Base-by-base conservation (phyloP, 352 stramenopile genomes). In the Saprolegnia parasitica region DNA sequence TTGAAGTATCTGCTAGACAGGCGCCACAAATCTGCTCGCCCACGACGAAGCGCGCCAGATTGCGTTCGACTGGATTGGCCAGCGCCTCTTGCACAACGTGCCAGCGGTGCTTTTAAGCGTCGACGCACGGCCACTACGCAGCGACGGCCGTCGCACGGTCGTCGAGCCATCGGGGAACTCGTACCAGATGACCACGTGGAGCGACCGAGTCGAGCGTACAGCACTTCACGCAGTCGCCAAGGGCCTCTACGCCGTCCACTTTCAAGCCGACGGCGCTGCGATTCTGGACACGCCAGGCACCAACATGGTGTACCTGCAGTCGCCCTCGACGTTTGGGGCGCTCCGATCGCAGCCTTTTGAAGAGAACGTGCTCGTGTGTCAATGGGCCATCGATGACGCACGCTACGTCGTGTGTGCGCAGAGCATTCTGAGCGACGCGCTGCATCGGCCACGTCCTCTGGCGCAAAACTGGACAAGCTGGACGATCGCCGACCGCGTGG, bases 231-330 rank as follows among this genome's bases (percentile, higher is more conserved):
- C 2, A 3, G n/a, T 24, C 20, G 52, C 52, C 16, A 60, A 60
- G 20, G 24, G 13, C 35, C 35, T 60, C 11, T 60, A 60, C 52
- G 24, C 52, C 16, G 20, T 60, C 2, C 52, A 60, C 9, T 60
- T 60, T 9, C 52, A 60, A 40, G 16, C 52, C 11, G 11, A 35
- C 24, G 52, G 35, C 35, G 24, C 24, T 15, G 35, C 20, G 16
- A 60, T 60, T 60, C 52, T 60, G 11, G 52, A 60, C 52, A 60
- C 52, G 13, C 52, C 52, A 11, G 52, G 52, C 11, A 16, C 11
- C 52, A 3, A 60, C 35, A 40, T 60, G 24, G 52, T 60, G 52
- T 60, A 60, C 35, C 16, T 60, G 13, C 13, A 9, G 1, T 20
- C 4, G 52, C 35, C 35, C 11, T 60, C 52, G 24, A 40, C 35